phyloP scores from a whole-genome alignment of 169 alveolate genomes.

The Babesia bovis region DNA sequence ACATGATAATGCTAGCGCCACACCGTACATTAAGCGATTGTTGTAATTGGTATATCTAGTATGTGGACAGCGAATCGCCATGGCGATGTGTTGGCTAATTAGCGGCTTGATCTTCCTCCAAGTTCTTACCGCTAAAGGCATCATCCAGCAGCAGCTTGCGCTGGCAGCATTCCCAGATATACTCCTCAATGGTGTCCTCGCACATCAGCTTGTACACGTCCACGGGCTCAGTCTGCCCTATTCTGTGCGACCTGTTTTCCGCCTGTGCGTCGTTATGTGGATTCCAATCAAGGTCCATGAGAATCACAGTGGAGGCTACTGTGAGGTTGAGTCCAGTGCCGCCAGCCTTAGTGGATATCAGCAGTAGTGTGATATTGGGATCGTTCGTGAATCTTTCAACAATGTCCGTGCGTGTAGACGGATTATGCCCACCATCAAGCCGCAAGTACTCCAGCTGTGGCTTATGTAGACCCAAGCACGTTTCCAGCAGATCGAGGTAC shows the following conservation, averaged over 20 bases:
- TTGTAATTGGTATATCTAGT: no score
- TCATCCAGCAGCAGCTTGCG: conserved; percentile 49
- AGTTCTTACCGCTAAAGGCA: conserved; percentile 47
- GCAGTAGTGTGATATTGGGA: conserved; percentile 87
- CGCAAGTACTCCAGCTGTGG: conserved; percentile 16
- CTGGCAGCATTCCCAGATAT: conserved; percentile 77
- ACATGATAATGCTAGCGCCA: background rate
- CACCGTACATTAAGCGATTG: background rate
- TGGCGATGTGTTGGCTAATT: no score
- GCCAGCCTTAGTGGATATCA: conserved; percentile 97
- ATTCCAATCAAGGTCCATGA: conserved; percentile 93
- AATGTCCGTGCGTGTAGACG: conserved; percentile 5
- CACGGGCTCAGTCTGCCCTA: conserved; percentile 91
- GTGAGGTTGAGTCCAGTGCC: conserved; percentile 97
- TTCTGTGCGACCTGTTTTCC: conserved; percentile 91
- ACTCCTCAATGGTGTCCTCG: conserved; percentile 88
- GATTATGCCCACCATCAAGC: conserved; percentile 44
- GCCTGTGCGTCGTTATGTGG: conserved; percentile 94
- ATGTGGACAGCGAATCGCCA: no score
- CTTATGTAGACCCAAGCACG: conserved; percentile 60
- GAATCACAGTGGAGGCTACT: conserved; percentile 96
- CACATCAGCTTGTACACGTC: conserved; percentile 87
- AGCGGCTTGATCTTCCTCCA: background rate
- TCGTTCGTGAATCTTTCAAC: conserved; percentile 64
- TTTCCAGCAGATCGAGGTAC: conserved; percentile 88